These are phyloP conservation scores for Diplocarpon rosae DNA, from an alignment of 2,329 filamentous ascomycete species.

Conservation along the genomic window DNA sequence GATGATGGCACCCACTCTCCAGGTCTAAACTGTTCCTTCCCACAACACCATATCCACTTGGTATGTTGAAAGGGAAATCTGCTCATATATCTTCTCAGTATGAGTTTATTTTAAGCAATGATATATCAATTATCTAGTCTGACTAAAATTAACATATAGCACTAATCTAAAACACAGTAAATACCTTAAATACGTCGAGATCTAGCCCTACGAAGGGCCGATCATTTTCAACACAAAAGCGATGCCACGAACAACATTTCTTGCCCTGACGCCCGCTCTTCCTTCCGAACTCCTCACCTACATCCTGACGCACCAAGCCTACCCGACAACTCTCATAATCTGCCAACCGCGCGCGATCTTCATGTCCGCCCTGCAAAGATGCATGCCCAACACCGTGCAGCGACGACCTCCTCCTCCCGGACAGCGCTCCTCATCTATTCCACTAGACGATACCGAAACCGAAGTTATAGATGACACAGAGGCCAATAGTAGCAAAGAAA, in stretches of 20 bases:
- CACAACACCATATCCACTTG: constrained; percentile 2
- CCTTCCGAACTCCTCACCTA: constrained; percentile 54
- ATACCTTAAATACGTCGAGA: no score
- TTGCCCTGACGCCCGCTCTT: constrained; percentile 41
- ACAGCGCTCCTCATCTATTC: neutral
- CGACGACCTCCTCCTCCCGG: constrained; percentile 5
- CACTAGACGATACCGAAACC: neutral
- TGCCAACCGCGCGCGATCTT: constrained; percentile 58
- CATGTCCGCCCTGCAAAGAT: constrained; percentile 42
- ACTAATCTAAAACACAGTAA: constrained; percentile 14
- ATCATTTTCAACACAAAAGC: neutral
- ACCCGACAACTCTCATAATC: constrained; percentile 58
- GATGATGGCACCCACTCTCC: neutral
- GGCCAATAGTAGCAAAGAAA: no score
- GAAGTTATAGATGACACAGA: neutral
- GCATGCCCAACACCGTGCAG: constrained; percentile 29
- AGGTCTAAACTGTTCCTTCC: neutral
- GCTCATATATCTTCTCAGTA: no score
- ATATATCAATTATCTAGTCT: constrained; percentile 1
- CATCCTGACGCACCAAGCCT: constrained; percentile 43
- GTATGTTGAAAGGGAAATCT: neutral
- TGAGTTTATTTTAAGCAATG: no score
- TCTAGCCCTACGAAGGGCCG: neutral
- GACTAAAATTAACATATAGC: constrained; percentile 17
- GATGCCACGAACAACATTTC: constrained; percentile 20